phyloP scores from a whole-genome alignment of 371 early-diverging fungal genomes.

The Rhizopus delemar region DNA sequence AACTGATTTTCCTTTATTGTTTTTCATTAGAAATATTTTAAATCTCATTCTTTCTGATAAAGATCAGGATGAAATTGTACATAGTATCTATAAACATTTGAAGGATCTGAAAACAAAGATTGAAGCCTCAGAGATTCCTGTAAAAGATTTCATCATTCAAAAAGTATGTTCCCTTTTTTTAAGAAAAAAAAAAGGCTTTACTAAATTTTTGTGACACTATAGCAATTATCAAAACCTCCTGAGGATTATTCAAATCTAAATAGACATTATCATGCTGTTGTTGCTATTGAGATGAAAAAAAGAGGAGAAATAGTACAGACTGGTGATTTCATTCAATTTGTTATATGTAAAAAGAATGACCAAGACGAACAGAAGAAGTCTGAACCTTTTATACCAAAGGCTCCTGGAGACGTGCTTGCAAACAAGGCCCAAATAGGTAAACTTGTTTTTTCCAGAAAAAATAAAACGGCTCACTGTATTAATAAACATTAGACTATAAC shows the following conservation, averaged over 20 bases:
- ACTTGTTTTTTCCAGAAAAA: not conserved
- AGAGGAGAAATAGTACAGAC: slow-evolving; percentile 66
- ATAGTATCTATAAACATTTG: slow-evolving; percentile 12
- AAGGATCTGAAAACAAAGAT: slow-evolving; percentile 50
- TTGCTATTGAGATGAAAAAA: slow-evolving; percentile 82
- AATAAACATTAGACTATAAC: slow-evolving; percentile 60
- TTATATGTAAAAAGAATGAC: slow-evolving; percentile 74
- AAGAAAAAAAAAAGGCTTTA: no score
- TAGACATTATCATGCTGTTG: slow-evolving; percentile 89
- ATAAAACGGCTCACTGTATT: not conserved
- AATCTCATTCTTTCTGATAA: slow-evolving; percentile 67
- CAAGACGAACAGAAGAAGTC: slow-evolving; percentile 11
- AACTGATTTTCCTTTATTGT: not conserved
- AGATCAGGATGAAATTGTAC: slow-evolving; percentile 57
- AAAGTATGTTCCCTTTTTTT: slow-evolving; percentile 61
- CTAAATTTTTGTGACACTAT: not conserved
- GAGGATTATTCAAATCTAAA: slow-evolving; percentile 81
- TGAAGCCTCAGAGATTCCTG: slow-evolving; percentile 53
- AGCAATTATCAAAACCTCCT: slow-evolving; percentile 85
- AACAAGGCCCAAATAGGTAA: slow-evolving; percentile 16
- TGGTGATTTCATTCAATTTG: slow-evolving; percentile 93
- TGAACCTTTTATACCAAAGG: slow-evolving; percentile 1
- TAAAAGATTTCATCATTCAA: slow-evolving; percentile 87
- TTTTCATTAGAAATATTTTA: slow-evolving; percentile 63
- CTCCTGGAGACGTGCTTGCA: slow-evolving; percentile 13